Conservation (phyloP, 352 stramenopile genomes). For the Lagenidium giganteum region DNA sequence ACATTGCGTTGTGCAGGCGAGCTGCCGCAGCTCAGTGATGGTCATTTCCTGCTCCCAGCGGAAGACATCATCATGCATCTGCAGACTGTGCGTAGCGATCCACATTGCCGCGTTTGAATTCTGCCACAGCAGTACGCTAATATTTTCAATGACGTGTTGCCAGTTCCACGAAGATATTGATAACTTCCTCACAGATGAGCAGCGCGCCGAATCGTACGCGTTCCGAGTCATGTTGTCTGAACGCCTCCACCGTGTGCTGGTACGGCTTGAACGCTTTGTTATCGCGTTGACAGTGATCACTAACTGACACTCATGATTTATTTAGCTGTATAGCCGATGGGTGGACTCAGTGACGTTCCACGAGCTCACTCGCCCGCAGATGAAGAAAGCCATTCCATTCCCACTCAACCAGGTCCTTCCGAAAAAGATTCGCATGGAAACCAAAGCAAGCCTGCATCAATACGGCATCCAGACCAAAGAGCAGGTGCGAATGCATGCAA, state of each 20-base stretch:
- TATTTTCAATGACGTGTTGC: too few relatives aligned
- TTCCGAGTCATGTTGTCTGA: slow-evolving; percentile 80
- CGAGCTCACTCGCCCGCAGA: slow-evolving; percentile 75
- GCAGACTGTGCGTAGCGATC: slow-evolving; percentile 61
- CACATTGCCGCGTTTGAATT: too few relatives aligned
- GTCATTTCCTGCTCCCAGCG: slow-evolving; percentile 82
- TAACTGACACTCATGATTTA: not conserved
- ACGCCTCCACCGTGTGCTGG: slow-evolving; percentile 77
- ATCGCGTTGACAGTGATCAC: not conserved
- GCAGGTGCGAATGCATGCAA: too few relatives aligned
- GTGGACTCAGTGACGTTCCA: slow-evolving; percentile 80
- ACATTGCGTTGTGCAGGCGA: slow-evolving; percentile 27
- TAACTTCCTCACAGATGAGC: slow-evolving; percentile 47
- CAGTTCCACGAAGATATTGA: slow-evolving; percentile 84
- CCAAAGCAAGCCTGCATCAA: slow-evolving; percentile 45
- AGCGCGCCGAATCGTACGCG: slow-evolving; percentile 79
- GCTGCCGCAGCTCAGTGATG: slow-evolving; percentile 79
- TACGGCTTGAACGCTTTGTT: too few relatives aligned
- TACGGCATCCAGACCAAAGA: slow-evolving; percentile 69
- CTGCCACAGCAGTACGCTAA: not conserved
- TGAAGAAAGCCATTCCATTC: slow-evolving; percentile 81
- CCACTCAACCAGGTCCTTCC: slow-evolving; percentile 76
- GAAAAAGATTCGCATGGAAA: slow-evolving; percentile 81
- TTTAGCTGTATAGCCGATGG: slow-evolving; percentile 74
- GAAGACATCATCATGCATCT: slow-evolving; percentile 84